These are phyloP conservation scores for Onygena corvina DNA, from an alignment of 2,329 filamentous ascomycete species.

Conservation along the genomic window DNA sequence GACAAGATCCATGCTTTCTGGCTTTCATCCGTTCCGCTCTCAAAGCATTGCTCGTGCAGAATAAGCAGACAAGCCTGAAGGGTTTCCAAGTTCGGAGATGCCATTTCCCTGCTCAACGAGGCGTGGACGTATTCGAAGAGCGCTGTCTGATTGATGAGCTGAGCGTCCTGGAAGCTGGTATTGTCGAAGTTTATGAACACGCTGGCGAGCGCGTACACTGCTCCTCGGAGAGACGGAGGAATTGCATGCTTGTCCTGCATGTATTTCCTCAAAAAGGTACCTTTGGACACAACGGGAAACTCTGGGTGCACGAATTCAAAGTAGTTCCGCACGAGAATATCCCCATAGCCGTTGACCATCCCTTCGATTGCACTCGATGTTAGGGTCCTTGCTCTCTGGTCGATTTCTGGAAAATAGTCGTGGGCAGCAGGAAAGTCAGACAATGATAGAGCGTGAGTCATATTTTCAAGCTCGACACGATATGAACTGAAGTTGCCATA, in stretches of 20 bases:
- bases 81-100: not conserved
- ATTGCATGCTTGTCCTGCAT: conserved; percentile 3
- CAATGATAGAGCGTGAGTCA: conserved; percentile 28
- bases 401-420: conserved; percentile 37
- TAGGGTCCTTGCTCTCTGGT: conserved; percentile 27
- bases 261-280: not conserved
- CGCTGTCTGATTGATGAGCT: not conserved
- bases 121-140: conserved; percentile 3
- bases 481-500: conserved; percentile 36
- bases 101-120: not conserved
- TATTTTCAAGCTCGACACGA: conserved; percentile 32
- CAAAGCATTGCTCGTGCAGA: not conserved
- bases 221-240: not conserved
- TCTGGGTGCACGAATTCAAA: conserved; percentile 38
- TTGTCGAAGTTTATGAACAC: not conserved
- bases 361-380: conserved; percentile 36
- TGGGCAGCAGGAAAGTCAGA: conserved; percentile 38
- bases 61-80: conserved; percentile 5
- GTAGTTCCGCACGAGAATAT: conserved; percentile 35
- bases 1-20: not conserved
- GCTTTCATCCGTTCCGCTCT: not conserved
- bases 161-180: not conserved
- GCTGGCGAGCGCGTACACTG: conserved; percentile 1
- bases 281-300: conserved; percentile 18
- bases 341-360: conserved; percentile 32